Evolutionary conservation across 257 asterid genomes (phyloP), one percentile per base, ranked within the genome.

Genomic region (Haberlea rhodopensis): DNA sequence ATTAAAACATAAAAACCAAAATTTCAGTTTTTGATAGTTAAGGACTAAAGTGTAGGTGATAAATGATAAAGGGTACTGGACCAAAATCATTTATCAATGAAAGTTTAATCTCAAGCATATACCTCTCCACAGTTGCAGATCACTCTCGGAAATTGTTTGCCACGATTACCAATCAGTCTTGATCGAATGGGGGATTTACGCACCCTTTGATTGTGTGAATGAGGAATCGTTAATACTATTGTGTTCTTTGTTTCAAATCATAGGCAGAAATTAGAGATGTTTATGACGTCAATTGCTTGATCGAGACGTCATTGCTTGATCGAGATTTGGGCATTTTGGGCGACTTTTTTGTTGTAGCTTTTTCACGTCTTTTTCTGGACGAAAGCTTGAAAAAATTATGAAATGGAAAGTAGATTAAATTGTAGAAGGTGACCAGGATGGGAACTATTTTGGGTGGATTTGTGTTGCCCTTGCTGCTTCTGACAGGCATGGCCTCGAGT

Each of bases 381-480:
- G 10, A 37, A 7, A 25, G 56, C 62, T 61, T 32, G 68, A 55
- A 37, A 62, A 1, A 34, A 34, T 34, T 15, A 13, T 40, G 19
- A 40, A 34, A 40, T 40, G 37, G 21, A 22, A 60, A 71, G 73
- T 84, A 70, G 73, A 60, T 75, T 75, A 75, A 67, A 79, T 76
- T 82, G 74, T 75, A 68, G 72, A 79, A 51, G 34, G 66, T 52
- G 60, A 67, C 54, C 46, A 71, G 43, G 32, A 89, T 89, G 96
- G 86, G 82, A 40, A 79, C 78, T 57, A 76, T 89, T 79, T 67
- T 86, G 65, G 83, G 78, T 34, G 87, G 87, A 31, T 77, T 84
- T 83, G 81, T 82, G 52, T 76, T 89, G 89, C 95, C 96, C 31
- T 60, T 67, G 80, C 88, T 89, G 78, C 91, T 89, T 3, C 66